Conservation (phyloP, 2,329 filamentous ascomycete genomes). For the Rutstroemia sp. region DNA sequence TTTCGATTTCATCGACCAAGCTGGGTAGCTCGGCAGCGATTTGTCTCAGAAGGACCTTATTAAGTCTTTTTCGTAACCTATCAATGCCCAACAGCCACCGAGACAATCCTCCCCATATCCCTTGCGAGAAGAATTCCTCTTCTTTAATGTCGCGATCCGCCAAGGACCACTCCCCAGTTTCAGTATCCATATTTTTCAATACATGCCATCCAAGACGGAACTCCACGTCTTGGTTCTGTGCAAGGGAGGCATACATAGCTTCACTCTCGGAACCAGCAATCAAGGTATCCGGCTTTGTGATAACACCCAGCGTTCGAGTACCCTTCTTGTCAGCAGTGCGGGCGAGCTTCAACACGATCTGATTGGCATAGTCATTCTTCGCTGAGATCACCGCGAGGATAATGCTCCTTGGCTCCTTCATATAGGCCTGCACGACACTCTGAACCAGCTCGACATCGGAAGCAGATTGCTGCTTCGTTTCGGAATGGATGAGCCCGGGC, state of each 20-base stretch:
- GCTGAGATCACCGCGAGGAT: conserved; percentile 49
- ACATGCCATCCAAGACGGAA: conserved; percentile 48
- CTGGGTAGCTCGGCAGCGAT: conserved; percentile 40
- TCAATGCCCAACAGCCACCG: conserved; percentile 39
- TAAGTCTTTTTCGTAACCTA: conserved; percentile 41
- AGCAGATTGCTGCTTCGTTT: conserved; percentile 37
- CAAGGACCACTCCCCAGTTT: conserved; percentile 22
- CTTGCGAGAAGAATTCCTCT: conserved; percentile 36
- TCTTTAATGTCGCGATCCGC: conserved; percentile 36
- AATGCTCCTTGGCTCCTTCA: conserved; percentile 47
- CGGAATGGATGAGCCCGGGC: conserved; percentile 45
- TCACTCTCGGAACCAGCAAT: conserved; percentile 34
- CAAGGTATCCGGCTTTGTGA: conserved; percentile 53
- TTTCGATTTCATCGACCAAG: conserved; percentile 37
- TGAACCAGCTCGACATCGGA: conserved; percentile 38
- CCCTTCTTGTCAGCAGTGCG: conserved; percentile 33
- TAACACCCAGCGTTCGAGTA: conserved; percentile 36
- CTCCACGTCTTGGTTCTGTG: conserved; percentile 38
- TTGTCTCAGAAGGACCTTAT: conserved; percentile 41
- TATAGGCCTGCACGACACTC: conserved; percentile 42
- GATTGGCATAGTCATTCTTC: conserved; percentile 53
- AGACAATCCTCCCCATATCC: conserved; percentile 33
- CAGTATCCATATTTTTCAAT: conserved; percentile 39
- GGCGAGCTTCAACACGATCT: conserved; percentile 45
- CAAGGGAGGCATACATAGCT: conserved; percentile 34